Evolutionary conservation across 2,329 filamentous ascomycete species (phyloP).

Genomic region (Aspergillus fijiensis): DNA sequence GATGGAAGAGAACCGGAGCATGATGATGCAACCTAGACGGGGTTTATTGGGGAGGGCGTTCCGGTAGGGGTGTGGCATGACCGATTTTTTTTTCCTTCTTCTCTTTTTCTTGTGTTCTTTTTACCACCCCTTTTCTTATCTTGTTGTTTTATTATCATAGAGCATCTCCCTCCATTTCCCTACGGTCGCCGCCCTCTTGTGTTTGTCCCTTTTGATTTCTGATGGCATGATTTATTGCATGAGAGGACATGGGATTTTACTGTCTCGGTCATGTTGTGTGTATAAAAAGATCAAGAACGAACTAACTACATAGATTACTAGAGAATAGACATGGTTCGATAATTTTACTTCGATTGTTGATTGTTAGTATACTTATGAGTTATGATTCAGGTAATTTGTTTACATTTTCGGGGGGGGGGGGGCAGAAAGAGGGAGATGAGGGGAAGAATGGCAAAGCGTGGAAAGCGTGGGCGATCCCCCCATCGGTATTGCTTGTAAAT

Average conservation of each 20-base stretch:
- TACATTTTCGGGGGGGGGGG: too few relatives aligned
- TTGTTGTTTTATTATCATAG: conserved; percentile 11
- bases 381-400: too few relatives aligned
- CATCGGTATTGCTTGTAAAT: too few relatives aligned
- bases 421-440: background rate
- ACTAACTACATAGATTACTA: conserved; percentile 6
- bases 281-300: conserved; percentile 7
- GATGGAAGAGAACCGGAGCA: conserved; percentile 7
- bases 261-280: conserved; percentile 7
- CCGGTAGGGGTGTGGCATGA: conserved; percentile 16
- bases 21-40: conserved; percentile 15
- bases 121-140: conserved; percentile 7
- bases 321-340: background rate
- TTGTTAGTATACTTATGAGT: background rate
- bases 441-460: background rate
- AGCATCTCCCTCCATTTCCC: conserved; percentile 7
- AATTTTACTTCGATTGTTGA: background rate
- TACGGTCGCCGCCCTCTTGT: background rate
- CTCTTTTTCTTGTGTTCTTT: conserved; percentile 7
- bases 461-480: conserved; percentile 1
- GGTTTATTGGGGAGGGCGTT: conserved; percentile 26
- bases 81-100: conserved; percentile 10
- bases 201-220: background rate
- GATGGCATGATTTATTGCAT: conserved; percentile 8
- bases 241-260: background rate